phyloP scores from a whole-genome alignment of 352 stramenopile species.

The Globisporangium nunn region DNA sequence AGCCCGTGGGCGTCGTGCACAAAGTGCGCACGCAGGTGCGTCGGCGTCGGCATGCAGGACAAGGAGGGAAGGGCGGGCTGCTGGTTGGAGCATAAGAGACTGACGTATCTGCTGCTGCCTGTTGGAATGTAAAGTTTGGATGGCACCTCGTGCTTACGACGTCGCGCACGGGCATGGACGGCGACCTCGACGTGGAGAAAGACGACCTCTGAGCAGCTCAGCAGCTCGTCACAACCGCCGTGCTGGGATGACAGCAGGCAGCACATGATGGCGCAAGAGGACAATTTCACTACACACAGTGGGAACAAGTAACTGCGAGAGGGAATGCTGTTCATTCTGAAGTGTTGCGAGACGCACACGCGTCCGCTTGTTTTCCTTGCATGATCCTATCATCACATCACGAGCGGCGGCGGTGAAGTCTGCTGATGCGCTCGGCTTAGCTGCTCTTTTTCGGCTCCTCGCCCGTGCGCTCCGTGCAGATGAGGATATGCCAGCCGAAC shows the following conservation, averaged over 20 bases:
- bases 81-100: neutral
- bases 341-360: too few species aligned
- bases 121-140: slow-evolving; percentile 1
- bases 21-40: slow-evolving; percentile 73
- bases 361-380: too few species aligned
- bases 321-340: neutral
- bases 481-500: slow-evolving; percentile 64
- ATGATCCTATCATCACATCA: too few species aligned
- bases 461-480: slow-evolving; percentile 20
- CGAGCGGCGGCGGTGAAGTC: too few species aligned
- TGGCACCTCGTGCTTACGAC: slow-evolving; percentile 9
- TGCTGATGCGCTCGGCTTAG: neutral
- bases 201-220: neutral
- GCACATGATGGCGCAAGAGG: neutral
- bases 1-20: slow-evolving; percentile 49
- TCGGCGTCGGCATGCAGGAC: neutral
- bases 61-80: neutral
- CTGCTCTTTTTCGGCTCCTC: neutral
- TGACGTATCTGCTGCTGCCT: neutral
- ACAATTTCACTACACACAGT: too few species aligned
- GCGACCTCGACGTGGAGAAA: neutral
- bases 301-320: neutral
- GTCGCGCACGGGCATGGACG: neutral
- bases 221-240: too few species aligned
- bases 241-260: neutral